Conservation (phyloP, 768 basidiomycete genomes). For the Boletellus ananas region DNA sequence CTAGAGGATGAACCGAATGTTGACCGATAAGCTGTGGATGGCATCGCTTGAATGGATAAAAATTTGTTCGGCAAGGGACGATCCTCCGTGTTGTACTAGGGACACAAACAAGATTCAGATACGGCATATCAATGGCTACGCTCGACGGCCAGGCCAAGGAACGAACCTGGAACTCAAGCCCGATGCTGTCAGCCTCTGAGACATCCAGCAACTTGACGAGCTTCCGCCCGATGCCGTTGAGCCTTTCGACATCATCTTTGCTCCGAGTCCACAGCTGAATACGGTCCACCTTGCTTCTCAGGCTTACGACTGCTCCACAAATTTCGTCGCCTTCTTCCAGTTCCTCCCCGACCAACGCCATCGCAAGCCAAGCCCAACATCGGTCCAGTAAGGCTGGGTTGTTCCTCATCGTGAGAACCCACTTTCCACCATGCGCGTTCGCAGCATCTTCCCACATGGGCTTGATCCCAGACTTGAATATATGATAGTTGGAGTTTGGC, state of each 20-base stretch:
- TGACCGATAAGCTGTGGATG: slow-evolving; percentile 61
- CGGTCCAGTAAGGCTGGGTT: slow-evolving; percentile 75
- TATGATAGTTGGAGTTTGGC: slow-evolving; percentile 89
- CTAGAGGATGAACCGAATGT: slow-evolving; percentile 47
- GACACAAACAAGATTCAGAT: not conserved
- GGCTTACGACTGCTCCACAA: slow-evolving; percentile 82
- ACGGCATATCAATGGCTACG: not conserved
- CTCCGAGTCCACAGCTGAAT: slow-evolving; percentile 89
- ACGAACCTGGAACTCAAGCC: slow-evolving; percentile 85
- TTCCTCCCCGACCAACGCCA: slow-evolving; percentile 76
- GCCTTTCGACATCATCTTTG: slow-evolving; percentile 79
- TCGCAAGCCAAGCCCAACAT: slow-evolving; percentile 87
- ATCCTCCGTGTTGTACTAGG: slow-evolving; percentile 84
- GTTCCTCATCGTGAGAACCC: slow-evolving; percentile 92
- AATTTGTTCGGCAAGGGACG: slow-evolving; percentile 79
- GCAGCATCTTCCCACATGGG: slow-evolving; percentile 98
- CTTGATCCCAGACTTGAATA: slow-evolving; percentile 92
- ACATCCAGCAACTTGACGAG: slow-evolving; percentile 80
- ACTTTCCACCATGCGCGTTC: slow-evolving; percentile 90
- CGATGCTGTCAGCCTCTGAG: slow-evolving; percentile 78
- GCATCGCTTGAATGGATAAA: slow-evolving; percentile 70
- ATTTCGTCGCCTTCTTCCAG: slow-evolving; percentile 69
- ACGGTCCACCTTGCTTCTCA: slow-evolving; percentile 82
- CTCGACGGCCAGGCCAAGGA: not conserved
- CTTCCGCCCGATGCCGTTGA: slow-evolving; percentile 82